Evolutionary conservation across 1,284 basidiomycete genomes (phyloP), one percentile per base, ranked within the genome.

Genomic region (Ustilago vetiveriae): DNA sequence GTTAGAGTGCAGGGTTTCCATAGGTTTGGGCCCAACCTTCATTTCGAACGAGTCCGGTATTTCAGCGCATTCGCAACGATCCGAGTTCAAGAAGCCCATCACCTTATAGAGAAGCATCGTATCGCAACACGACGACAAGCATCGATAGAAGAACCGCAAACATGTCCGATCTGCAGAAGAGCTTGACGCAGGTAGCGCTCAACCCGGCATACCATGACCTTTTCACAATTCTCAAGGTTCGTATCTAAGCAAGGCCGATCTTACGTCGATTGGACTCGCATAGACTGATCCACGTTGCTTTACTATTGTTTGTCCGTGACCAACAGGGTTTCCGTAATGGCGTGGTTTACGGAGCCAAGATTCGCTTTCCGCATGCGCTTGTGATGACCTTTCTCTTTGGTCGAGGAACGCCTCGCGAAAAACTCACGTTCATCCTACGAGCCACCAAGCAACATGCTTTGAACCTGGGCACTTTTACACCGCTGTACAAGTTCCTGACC

Each of bases 301-400:
- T n/a, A n/a, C n/a, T n/a, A n/a, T n/a, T n/a, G n/a, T n/a, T n/a
- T n/a, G n/a, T n/a, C n/a, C n/a, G n/a, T n/a, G n/a, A n/a, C n/a
- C n/a, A n/a, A n/a, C n/a, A 74, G 62, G 75, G 94, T 40, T 92
- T 92, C 27, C 88, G 95, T 27, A 98, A 97, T 83, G 95, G 95
- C 10, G 86, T 96, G 57, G 92, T 98, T 7, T 98, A 98, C 84
- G 92, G 92, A 44, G 90, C 90, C 78, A 97, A 98, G 86, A 92
- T 98, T 74, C 74, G 85, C 40, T 96, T 96, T 81, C 96, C 96
- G n/a, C 96, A 99, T 86, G 95, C 96, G 3, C 85, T 99, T 23
- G 90, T 98, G 54, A 98, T 98, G 95, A 90, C 93, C n/a, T 88
- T 97, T 62, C 85, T 98, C 24, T 98, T 98, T 79, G 81, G 82